These are phyloP conservation scores for Ploettnerulaceae sp. DNA, from an alignment of 2,329 filamentous ascomycete genomes.

Conservation along the genomic window DNA sequence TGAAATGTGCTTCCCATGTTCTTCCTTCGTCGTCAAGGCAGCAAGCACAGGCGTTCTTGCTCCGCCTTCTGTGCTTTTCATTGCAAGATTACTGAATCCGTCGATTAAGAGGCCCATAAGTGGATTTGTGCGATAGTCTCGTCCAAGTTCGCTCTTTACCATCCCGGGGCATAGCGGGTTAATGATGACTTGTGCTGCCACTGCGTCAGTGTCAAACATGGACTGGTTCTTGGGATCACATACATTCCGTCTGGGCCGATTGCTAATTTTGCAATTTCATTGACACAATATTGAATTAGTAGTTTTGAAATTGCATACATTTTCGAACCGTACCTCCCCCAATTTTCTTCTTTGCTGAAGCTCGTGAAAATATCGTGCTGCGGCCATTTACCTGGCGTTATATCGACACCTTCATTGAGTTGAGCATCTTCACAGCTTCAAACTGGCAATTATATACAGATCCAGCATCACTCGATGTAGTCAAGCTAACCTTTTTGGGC, in stretches of 20 bases:
- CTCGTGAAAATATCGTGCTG: constrained; percentile 22
- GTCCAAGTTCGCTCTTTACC: constrained; percentile 26
- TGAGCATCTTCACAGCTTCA: neutral
- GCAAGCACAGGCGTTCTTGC: constrained; percentile 31
- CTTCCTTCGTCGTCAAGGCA: constrained; percentile 24
- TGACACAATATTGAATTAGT: constrained; percentile 26
- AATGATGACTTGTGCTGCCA: constrained; percentile 22
- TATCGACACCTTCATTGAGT: constrained; percentile 7
- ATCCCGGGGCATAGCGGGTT: constrained; percentile 27
- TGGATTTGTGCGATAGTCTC: constrained; percentile 21
- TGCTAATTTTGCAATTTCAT: constrained; percentile 26
- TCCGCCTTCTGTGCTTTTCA: constrained; percentile 33
- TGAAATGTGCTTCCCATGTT: constrained; percentile 28
- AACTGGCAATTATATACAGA: neutral
- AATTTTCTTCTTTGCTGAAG: constrained; percentile 24
- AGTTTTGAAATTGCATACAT: constrained; percentile 29
- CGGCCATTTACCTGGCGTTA: constrained; percentile 17
- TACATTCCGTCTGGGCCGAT: constrained; percentile 20
- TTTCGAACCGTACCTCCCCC: constrained; percentile 5
- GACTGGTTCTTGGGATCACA: neutral
- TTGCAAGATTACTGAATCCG: constrained; percentile 17
- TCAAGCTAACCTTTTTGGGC: no score
- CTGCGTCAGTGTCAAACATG: neutral
- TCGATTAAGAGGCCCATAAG: constrained; percentile 15
- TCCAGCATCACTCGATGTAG: no score